phyloP scores from a whole-genome alignment of 768 basidiomycete genomes.

The Sarcomyxa edulis region DNA sequence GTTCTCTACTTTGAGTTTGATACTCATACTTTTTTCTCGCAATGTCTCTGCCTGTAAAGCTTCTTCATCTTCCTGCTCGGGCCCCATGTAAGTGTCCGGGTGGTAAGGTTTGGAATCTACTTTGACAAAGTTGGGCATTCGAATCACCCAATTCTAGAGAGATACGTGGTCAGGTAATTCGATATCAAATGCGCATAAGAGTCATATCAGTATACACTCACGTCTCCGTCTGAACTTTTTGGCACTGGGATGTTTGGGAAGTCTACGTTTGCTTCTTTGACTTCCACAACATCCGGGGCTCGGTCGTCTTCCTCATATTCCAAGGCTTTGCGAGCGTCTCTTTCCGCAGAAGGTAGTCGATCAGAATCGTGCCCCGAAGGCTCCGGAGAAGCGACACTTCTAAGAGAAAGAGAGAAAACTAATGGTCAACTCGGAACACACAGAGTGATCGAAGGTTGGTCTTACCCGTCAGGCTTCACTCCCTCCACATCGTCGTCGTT shows the following conservation, averaged over 20 bases:
- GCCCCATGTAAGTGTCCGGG: conserved; percentile 76
- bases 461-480: conserved; percentile 47
- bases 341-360: conserved; percentile 52
- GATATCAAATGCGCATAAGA: conserved; percentile 2
- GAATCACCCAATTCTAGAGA: conserved; percentile 81
- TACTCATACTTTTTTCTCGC: conserved; percentile 76
- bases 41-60: conserved; percentile 49
- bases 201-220: too few relatives aligned
- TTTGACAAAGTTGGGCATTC: conserved; percentile 91
- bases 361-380: conserved; percentile 60
- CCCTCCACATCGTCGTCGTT: conserved; percentile 55
- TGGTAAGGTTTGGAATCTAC: conserved; percentile 90
- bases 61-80: conserved; percentile 75
- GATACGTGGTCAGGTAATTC: not conserved
- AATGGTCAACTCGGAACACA: not conserved
- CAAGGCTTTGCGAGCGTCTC: conserved; percentile 60
- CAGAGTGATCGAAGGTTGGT: conserved; percentile 13
- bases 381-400: conserved; percentile 36
- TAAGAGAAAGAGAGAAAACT: conserved; percentile 10
- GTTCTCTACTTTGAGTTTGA: conserved; percentile 89
- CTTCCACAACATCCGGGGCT: conserved; percentile 48
- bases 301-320: conserved; percentile 82
- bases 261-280: conserved; percentile 65
- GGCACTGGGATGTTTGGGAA: conserved; percentile 89
- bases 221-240: conserved; percentile 75